Conservation (phyloP, 2,329 filamentous ascomycete species). For the Cyphellophora attinorum region DNA sequence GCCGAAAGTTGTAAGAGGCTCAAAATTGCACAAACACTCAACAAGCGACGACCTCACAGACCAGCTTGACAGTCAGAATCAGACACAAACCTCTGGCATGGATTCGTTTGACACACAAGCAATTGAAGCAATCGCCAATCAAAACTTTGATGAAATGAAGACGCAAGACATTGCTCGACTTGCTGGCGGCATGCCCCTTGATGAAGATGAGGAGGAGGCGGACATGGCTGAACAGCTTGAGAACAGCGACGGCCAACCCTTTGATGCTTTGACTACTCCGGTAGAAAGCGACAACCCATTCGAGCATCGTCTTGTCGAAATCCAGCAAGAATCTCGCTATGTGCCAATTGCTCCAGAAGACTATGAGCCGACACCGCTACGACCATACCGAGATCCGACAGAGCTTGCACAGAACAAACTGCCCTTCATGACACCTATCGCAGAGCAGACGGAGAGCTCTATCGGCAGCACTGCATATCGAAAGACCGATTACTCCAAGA, state of each 20-base stretch:
- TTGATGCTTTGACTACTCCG: conserved; percentile 20
- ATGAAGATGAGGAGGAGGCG: conserved; percentile 23
- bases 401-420: conserved; percentile 80
- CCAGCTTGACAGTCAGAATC: conserved; percentile 19
- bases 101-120: conserved; percentile 16
- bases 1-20: conserved; percentile 28
- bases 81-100: conserved; percentile 15
- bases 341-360: conserved; percentile 77
- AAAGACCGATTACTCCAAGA: conserved; percentile 60
- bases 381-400: conserved; percentile 70
- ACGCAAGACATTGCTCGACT: conserved; percentile 18
- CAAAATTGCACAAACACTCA: conserved; percentile 7
- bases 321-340: conserved; percentile 51
- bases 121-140: conserved; percentile 17
- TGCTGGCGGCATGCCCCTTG: conserved; percentile 19
- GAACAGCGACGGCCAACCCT: conserved; percentile 4
- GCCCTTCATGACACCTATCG: conserved; percentile 98
- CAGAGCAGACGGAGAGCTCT: conserved; percentile 85
- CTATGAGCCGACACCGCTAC: conserved; percentile 62
- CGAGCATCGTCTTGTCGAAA: conserved; percentile 35
- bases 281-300: conserved; percentile 23
- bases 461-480: conserved; percentile 54
- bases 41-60: conserved; percentile 12
- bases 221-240: no score
- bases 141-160: conserved; percentile 18